Evolutionary conservation across 179 eudicot genomes (phyloP).

Genomic region (Drosera spatulata): DNA sequence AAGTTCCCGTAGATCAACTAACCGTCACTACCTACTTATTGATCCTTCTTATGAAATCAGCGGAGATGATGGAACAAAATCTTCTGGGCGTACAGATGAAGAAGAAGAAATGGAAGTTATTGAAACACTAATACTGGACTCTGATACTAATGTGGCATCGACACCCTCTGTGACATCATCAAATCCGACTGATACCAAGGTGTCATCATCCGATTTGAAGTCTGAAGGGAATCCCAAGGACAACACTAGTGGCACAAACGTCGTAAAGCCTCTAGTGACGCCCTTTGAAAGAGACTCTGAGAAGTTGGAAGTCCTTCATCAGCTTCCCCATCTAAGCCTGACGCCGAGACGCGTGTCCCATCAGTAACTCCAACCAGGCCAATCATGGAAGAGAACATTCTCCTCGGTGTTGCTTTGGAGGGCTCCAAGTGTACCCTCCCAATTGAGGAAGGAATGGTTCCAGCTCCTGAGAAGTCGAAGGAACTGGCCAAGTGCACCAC

Average conservation of each 20-base stretch:
- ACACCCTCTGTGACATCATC: background rate
- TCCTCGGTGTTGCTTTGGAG: slow-evolving; percentile 50
- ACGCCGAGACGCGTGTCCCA: slow-evolving; percentile 10
- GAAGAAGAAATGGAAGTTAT: slow-evolving; percentile 12
- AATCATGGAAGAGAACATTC: slow-evolving; percentile 46
- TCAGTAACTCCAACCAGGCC: slow-evolving; percentile 18
- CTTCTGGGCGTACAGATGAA: slow-evolving; percentile 23
- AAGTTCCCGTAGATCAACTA: slow-evolving; percentile 18
- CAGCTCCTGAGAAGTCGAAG: slow-evolving; percentile 16
- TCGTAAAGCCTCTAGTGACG: background rate
- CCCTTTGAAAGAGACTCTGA: slow-evolving; percentile 4
- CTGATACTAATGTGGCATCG: background rate
- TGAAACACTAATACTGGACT: too few relatives aligned
- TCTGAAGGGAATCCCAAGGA: slow-evolving; percentile 7
- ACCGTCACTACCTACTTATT: slow-evolving; percentile 33
- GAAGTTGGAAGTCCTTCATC: slow-evolving; percentile 4
- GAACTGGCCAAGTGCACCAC: slow-evolving; percentile 26
- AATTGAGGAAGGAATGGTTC: slow-evolving; percentile 28
- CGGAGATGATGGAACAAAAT: slow-evolving; percentile 29
- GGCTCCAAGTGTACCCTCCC: slow-evolving; percentile 47
- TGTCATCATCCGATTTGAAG: too few relatives aligned
- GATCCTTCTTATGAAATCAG: slow-evolving; percentile 34
- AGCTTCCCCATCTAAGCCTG: slow-evolving; percentile 20
- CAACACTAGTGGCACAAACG: slow-evolving; percentile 2
- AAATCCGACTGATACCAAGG: too few relatives aligned